phyloP scores from a whole-genome alignment of 352 stramenopile genomes.

The Saprolegnia parasitica region DNA sequence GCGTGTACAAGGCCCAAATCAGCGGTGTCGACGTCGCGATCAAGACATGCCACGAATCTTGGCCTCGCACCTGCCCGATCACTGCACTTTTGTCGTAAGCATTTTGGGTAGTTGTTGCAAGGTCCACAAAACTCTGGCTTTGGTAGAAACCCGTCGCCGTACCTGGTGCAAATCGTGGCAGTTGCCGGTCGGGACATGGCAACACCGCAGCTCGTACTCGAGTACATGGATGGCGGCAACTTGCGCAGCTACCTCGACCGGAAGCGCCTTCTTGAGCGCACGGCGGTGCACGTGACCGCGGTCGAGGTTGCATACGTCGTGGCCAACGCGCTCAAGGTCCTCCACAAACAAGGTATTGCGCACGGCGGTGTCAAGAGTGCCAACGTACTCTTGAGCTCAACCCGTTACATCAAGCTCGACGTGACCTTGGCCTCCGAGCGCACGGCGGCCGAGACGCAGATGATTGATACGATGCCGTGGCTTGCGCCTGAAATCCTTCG shows the following conservation, averaged over 20 bases:
- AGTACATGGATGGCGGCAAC: slow-evolving; percentile 9
- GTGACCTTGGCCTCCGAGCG: not conserved
- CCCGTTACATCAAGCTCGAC: slow-evolving; percentile 2
- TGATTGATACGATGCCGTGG: not conserved
- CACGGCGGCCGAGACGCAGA: not conserved
- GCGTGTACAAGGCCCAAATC: too few species aligned
- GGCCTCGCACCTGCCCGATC: too few species aligned
- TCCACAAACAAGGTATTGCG: not conserved
- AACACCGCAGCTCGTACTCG: not conserved
- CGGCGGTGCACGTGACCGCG: not conserved
- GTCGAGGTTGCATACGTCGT: slow-evolving; percentile 2
- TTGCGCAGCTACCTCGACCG: not conserved
- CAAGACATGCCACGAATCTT: too few species aligned
- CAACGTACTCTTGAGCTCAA: not conserved
- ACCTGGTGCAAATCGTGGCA: not conserved
- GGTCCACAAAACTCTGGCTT: too few species aligned
- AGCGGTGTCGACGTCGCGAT: too few species aligned
- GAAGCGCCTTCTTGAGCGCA: not conserved
- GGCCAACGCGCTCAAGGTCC: not conserved
- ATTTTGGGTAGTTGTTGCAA: too few species aligned
- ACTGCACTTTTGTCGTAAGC: too few species aligned
- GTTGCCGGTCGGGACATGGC: not conserved
- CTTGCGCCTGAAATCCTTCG: not conserved
- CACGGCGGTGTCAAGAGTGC: slow-evolving; percentile 1
- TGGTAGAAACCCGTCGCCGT: too few species aligned